Evolutionary conservation across 1,284 basidiomycete species (phyloP), one percentile per base, ranked within the genome.

Genomic region (Cutaneotrichosporon daszewskae): DNA sequence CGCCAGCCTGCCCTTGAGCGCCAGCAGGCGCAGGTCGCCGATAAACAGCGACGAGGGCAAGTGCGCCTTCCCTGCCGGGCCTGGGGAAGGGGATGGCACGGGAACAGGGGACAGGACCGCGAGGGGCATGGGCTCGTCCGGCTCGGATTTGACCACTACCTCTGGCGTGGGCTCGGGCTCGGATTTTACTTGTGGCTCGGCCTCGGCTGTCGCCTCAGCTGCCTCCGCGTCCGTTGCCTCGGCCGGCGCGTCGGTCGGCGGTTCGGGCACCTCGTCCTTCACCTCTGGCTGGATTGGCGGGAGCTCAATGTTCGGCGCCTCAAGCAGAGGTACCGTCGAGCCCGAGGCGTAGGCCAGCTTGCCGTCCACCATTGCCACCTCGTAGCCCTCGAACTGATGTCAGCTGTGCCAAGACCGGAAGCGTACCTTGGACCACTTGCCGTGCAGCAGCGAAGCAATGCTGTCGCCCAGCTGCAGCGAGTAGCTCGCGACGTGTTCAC

Each of bases 401-500:
- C 11, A 28, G 25, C 32, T 16, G n/a, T n/a, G 53, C 17, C n/a
- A 13, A 8, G 18, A 31, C n/a, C 38, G 32, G 16, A 23, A 19
- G 18, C 62, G 51, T 64, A 92, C 91, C 66, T 85, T 80, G 11
- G 90, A 92, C 82, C 96, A 85, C 65, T 83, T 84, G 49, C 59
- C 53, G 8, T 43, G 46, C 18, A 97, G 71, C 2, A 81, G 79
- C 3, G 77, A 77, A 53, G 60, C 95, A 72, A 49, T 96, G 73
- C 55, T 85, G 81, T 98, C 95, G 48, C 89, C 90, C 35, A 99
- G 79, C 10, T 87, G 87, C 51, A 98, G 84, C 1, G 91, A 91
- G 72, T 90, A 98, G 61, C 82, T 89, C 60, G 87, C 88, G 12
- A 89, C 94, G 57, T 96, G 88, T 69, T 97, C 91, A 32, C 95